These are phyloP conservation scores for Irpex lacteus DNA, from an alignment of 1,284 basidiomycete species.

Conservation along the genomic window DNA sequence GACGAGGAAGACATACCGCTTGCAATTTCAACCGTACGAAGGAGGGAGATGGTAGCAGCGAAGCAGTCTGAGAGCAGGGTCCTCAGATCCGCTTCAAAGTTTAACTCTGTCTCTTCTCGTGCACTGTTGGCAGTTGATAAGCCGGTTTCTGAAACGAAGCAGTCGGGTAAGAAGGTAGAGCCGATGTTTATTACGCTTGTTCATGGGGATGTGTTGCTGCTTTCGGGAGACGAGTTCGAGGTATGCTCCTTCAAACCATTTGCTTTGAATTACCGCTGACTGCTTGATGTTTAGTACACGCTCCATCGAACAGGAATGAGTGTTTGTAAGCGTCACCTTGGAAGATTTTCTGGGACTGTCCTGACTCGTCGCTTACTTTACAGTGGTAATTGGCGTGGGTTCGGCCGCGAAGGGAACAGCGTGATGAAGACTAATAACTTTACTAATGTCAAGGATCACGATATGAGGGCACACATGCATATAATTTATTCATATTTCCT, in stretches of 20 bases:
- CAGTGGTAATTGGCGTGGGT: neutral
- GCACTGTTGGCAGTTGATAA: neutral
- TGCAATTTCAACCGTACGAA: neutral
- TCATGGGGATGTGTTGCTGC: constrained; percentile 53
- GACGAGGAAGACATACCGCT: constrained; percentile 8
- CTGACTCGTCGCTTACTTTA: neutral
- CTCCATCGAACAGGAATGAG: constrained; percentile 18
- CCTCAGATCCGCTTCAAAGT: neutral
- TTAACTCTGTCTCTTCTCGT: neutral
- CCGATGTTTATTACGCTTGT: constrained; percentile 45
- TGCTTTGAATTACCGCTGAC: neutral
- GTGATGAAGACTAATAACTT: neutral
- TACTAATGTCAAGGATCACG: neutral
- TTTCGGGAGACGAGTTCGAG: constrained; percentile 52
- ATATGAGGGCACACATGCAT: neutral
- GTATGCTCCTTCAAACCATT: constrained; percentile 30
- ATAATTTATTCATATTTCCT: neutral
- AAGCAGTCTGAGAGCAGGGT: neutral
- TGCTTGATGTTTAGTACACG: constrained; percentile 11
- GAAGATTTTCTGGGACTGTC: neutral
- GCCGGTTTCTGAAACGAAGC: neutral
- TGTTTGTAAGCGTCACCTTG: constrained; percentile 8
- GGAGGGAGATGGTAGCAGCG: neutral
- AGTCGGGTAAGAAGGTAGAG: constrained; percentile 16
- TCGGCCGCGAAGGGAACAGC: neutral